Evolutionary conservation across 148 eudicot species (phyloP).

Genomic region (Camellia japonica): DNA sequence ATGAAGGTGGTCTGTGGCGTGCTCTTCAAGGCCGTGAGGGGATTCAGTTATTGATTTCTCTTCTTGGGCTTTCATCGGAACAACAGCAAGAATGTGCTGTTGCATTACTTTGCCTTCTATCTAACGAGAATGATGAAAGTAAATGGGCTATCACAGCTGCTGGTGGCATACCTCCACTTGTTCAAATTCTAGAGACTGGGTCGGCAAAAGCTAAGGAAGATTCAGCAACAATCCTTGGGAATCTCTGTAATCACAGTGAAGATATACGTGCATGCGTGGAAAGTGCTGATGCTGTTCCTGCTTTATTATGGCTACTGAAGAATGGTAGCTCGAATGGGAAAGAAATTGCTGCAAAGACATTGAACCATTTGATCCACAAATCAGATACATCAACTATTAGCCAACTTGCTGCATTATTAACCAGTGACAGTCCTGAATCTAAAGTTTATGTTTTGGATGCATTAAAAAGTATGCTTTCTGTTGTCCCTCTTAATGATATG

Average conservation of each 20-base stretch:
- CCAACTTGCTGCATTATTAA: slow-evolving; percentile 83
- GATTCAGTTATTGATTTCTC: slow-evolving; percentile 88
- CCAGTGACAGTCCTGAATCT: slow-evolving; percentile 93
- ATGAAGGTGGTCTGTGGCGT: slow-evolving; percentile 80
- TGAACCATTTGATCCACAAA: slow-evolving; percentile 89
- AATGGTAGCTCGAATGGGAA: slow-evolving; percentile 93
- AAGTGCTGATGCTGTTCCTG: slow-evolving; percentile 99
- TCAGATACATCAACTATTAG: slow-evolving; percentile 93
- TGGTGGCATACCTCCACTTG: slow-evolving; percentile 98
- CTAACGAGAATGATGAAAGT: slow-evolving; percentile 90
- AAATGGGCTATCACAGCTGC: slow-evolving; percentile 99
- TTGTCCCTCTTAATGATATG: slow-evolving; percentile 71
- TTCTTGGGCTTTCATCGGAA: slow-evolving; percentile 96
- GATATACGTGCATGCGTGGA: slow-evolving; percentile 98
- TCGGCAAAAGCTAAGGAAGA: slow-evolving; percentile 97
- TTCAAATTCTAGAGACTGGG: slow-evolving; percentile 92
- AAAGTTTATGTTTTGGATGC: slow-evolving; percentile 91
- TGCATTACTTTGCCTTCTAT: slow-evolving; percentile 84
- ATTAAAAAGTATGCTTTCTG: slow-evolving; percentile 75
- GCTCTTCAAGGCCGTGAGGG: slow-evolving; percentile 98
- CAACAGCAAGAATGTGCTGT: slow-evolving; percentile 98
- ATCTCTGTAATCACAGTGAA: slow-evolving; percentile 96
- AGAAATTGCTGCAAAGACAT: slow-evolving; percentile 89
- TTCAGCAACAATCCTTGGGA: slow-evolving; percentile 87
- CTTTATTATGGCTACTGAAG: slow-evolving; percentile 90